Evolutionary conservation across 148 eudicot species (phyloP).

Genomic region (Camellia lanceoleosa): DNA sequence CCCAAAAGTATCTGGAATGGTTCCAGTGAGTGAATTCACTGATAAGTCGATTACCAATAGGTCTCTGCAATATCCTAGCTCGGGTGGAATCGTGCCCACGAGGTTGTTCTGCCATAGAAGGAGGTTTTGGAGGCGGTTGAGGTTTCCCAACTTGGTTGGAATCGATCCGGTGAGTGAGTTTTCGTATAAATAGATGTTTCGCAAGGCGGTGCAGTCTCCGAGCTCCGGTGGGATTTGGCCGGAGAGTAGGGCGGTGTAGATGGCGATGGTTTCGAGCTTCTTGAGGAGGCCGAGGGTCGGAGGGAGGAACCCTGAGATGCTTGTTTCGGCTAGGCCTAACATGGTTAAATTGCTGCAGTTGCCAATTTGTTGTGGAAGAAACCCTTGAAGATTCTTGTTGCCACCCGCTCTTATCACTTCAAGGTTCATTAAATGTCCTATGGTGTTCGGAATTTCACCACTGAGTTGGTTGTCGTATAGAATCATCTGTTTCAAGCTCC

Average conservation of each 20-base stretch:
- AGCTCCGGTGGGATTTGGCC: constrained; percentile 70
- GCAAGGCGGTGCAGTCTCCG: constrained; percentile 53
- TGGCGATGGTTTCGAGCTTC: constrained; percentile 60
- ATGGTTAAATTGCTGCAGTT: constrained; percentile 46
- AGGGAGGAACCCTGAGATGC: constrained; percentile 69
- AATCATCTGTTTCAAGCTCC: constrained; percentile 41
- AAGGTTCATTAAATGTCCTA: constrained; percentile 50
- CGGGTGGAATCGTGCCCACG: constrained; percentile 57
- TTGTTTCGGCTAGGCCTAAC: constrained; percentile 74
- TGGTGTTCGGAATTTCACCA: constrained; percentile 54
- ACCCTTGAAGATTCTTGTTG: constrained; percentile 63
- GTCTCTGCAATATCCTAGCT: constrained; percentile 43
- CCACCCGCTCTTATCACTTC: constrained; percentile 65
- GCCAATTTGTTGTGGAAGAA: constrained; percentile 58
- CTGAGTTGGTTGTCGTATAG: constrained; percentile 68
- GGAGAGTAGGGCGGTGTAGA: constrained; percentile 66
- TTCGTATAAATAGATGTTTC: constrained; percentile 60
- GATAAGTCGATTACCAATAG: constrained; percentile 51
- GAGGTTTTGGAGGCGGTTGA: constrained; percentile 46
- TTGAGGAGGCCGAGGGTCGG: constrained; percentile 51
- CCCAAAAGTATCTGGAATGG: constrained; percentile 52
- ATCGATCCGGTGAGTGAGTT: constrained; percentile 64
- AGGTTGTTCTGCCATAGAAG: constrained; percentile 69
- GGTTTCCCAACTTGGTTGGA: constrained; percentile 45
- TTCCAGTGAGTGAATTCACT: constrained; percentile 57